Evolutionary conservation across 345 rosid genomes (phyloP).

Genomic region (Trapa bicornis): DNA sequence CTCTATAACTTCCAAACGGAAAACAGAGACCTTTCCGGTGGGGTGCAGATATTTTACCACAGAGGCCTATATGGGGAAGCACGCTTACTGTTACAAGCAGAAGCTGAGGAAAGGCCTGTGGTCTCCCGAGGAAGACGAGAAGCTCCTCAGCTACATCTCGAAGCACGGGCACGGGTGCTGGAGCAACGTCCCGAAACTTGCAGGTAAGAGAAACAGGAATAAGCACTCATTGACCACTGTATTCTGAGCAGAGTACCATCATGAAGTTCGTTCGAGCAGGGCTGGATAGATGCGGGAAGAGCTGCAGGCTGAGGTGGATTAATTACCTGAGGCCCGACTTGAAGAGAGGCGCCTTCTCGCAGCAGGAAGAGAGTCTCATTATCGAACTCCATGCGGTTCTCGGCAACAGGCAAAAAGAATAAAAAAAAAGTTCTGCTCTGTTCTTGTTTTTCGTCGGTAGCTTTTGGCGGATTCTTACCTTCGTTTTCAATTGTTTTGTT

Average conservation of each 20-base stretch:
- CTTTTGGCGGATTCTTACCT: neutral
- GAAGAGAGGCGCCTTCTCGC: conserved; percentile 78
- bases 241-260: too few species aligned
- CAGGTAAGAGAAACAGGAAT: conserved; percentile 22
- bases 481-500: neutral
- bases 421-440: neutral
- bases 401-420: conserved; percentile 44
- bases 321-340: conserved; percentile 81
- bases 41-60: neutral
- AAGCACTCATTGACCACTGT: neutral
- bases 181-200: conserved; percentile 81
- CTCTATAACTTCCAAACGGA: neutral
- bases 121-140: conserved; percentile 91
- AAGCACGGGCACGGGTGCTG: conserved; percentile 75
- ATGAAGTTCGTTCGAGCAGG: conserved; percentile 19
- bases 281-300: conserved; percentile 71
- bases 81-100: conserved; percentile 70
- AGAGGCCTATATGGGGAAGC: conserved; percentile 45
- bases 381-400: conserved; percentile 65
- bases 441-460: neutral
- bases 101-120: conserved; percentile 76
- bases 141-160: conserved; percentile 53
- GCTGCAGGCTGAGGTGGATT: conserved; percentile 77
- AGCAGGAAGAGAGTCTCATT: conserved; percentile 63
- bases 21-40: neutral